These are phyloP conservation scores for Vaccinium vitisidaea DNA, from an alignment of 148 eudicot genomes.

Conservation along the genomic window DNA sequence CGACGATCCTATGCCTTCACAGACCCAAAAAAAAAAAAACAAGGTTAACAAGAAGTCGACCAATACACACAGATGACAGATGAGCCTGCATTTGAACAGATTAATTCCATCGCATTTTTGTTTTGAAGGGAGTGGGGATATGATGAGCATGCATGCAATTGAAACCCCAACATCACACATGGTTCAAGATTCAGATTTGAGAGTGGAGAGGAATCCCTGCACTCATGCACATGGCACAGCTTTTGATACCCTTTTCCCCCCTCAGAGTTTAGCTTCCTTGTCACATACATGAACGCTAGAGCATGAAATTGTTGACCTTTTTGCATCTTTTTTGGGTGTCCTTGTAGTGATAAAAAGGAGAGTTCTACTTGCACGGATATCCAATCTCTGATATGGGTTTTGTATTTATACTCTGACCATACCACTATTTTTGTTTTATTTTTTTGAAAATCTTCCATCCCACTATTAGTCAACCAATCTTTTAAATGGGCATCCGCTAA, in stretches of 20 bases:
- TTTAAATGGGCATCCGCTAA: too few relatives aligned
- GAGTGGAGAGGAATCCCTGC: background rate
- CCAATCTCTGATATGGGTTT: background rate
- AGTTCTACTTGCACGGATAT: background rate
- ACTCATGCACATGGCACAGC: slow-evolving; percentile 1
- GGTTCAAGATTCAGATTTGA: background rate
- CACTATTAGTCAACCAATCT: too few relatives aligned
- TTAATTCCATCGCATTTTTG: background rate
- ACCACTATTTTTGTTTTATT: too few relatives aligned
- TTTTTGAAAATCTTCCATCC: too few relatives aligned
- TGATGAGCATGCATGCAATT: background rate
- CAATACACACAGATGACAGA: too few relatives aligned
- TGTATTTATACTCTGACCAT: background rate
- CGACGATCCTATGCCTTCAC: too few relatives aligned
- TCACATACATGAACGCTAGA: background rate
- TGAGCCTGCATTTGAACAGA: background rate
- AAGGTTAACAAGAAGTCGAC: too few relatives aligned
- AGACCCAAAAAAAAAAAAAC: too few relatives aligned
- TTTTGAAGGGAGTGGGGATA: background rate
- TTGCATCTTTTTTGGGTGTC: background rate
- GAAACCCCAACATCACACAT: background rate
- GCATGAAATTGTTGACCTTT: background rate
- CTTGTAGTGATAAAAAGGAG: background rate
- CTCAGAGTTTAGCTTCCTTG: background rate
- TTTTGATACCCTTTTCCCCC: background rate